Evolutionary conservation across 1,284 basidiomycete species (phyloP), one percentile per base, ranked within the genome.

Genomic region (Austroboletus novae-zelandiae): DNA sequence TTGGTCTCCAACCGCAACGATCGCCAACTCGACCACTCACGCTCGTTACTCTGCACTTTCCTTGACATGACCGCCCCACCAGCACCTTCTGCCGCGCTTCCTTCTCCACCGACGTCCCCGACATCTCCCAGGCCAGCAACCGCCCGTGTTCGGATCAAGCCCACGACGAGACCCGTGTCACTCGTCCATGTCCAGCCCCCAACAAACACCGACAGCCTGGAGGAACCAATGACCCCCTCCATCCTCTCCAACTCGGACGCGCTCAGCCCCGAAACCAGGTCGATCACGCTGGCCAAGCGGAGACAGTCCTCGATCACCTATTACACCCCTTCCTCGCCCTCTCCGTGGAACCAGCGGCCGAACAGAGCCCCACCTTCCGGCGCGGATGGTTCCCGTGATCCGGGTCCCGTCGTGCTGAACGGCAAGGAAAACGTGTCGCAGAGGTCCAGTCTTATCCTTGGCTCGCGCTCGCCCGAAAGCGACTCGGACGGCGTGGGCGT

Each of bases 301-400:
- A 70, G 84, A 49, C 81, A 83, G 58, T 83, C 82, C 0, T 83
- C 84, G 0, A 87, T 88, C 47, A 76, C 79, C 5, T 88, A 88
- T 40, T 68, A 65, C 29, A 67, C 62, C 15, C 59, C 62, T 9
- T 48, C 53, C 1, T 67, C 62, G 2, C 62, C 62, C 17, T 57
- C 64, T 3, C 64, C 64, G 1, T 57, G 64, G 54, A 51, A 25
- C 17, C 59, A 59, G 6, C 58, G 52, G 27, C 43, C 48, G 23
- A 49, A 20, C 29, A 51, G 43, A 45, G 45, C 46, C 2, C 37
- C 27, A 30, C 49, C 58, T 3, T 44, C 36, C 2, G 25, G 48
- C 42, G 34, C 32, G 27, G 49, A 48, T 15, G 29, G 25, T 7
- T 35, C 29, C 8, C 48, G 20, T 15, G 54, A 60, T 3, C 45